Base-by-base conservation (phyloP, 768 basidiomycete species). In the Tylopilus subfusipes region DNA sequence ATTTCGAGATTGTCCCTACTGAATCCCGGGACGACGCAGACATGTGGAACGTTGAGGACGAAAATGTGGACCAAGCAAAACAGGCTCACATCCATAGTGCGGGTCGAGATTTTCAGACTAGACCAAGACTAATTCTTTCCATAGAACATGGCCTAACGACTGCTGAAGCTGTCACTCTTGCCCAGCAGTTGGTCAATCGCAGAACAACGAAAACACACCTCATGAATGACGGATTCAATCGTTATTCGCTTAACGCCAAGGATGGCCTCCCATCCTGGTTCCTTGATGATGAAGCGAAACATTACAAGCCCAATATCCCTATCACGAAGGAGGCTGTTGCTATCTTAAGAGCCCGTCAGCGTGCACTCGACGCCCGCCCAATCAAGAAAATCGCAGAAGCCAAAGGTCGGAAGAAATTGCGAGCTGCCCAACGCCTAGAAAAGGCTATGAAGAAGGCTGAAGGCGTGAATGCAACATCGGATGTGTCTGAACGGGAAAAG, bases 301-400 rank as follows among this genome's bases (percentile, higher is more conserved):
- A 88, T 68, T 97, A 96, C 80, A 95, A 93, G 68, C 74, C 90
- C 48, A 98, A 98, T 69, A 78, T 98, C 43, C 97, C 97, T n/a
- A 79, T 98, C 52, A 98, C 95, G 1, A 98, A 96, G 70, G 97
- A 98, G 69, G 97, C 97, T 11, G 78, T 98, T 52, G 79, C 80
- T 46, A 85, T 84, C 11, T 78, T 99, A 29, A 85, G 90, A 29
- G 90, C 89, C 21, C 93, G 90, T 71, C 90, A 95, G 72, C 88
- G 96, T 13, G 91, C 93, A 14, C 77, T 99, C 46, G 94, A 99
- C 68, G 93, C 96, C 1, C 84, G 97, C 24, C 97, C 97, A 18
- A 98, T 99, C 75, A 98, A 97, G 76, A 99, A 99, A 78, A 83
- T 98, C 8, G 97, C 96, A 10, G 97, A 98, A 73, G 97, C 97